Evolutionary conservation across 306 rosid species (phyloP), one percentile per base, ranked within the genome.

Genomic region (Malus sieversii): DNA sequence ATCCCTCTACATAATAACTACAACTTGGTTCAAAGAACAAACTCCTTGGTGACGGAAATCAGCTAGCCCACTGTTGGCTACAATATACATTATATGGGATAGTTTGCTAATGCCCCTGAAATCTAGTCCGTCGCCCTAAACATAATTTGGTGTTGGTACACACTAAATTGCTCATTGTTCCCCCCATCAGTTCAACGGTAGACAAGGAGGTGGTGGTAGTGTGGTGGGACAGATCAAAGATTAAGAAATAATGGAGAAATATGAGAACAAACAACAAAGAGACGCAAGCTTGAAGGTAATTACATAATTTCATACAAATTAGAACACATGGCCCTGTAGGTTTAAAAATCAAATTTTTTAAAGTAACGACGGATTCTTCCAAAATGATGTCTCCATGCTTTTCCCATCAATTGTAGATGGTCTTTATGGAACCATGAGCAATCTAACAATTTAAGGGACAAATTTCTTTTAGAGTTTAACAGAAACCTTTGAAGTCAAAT

Each of bases 351-450:
- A 22, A 72, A 14, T 20, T 58, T 10, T 6, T 13, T 55, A 20
- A 35, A n/a, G 13, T 22, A 13, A 35, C 1, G 22, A 19, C 25
- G 16, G 67, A 14, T 38, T 53, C 40, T 15, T 30, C 66, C 15
- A 23, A 71, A 4, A 33, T 71, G 51, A 55, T 61, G 19, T 61
- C 90, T 59, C 75, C 79, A 82, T 73, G 74, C 69, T 14, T 58
- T 27, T 61, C 35, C 44, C 68, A 44, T 80, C 35, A 66, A 18
- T 18, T 32, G 15, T 55, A 53, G 65, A 23, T 15, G 11, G 33
- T 59, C 67, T 23, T 72, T 33, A 55, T 2, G 12, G 51, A 16
- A 55, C 51, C n/a, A 35, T 7, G 22, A 7, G 61, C 23, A 71
- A 22, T 33, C 18, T 19, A 30, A 30, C 12, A 30, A 32, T 32